phyloP scores from a whole-genome alignment of 140 eudicot genomes.

The Ambrosia hybrid region DNA sequence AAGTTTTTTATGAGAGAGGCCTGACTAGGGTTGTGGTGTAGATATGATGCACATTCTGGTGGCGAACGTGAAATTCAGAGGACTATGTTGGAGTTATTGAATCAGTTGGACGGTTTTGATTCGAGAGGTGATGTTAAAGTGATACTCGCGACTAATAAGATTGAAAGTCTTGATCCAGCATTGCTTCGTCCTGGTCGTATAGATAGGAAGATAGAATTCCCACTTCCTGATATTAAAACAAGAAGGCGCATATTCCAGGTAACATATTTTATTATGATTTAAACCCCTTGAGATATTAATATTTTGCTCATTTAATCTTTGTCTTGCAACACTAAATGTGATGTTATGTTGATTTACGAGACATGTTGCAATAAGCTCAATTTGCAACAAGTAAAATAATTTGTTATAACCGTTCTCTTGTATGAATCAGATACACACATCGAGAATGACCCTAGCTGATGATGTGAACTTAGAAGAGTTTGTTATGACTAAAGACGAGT shows the following conservation, averaged over 20 bases:
- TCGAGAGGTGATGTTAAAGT: slow-evolving; percentile 88
- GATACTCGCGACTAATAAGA: slow-evolving; percentile 73
- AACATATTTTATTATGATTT: not conserved
- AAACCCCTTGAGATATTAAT: too few relatives aligned
- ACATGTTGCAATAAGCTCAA: too few relatives aligned
- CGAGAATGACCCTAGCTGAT: slow-evolving; percentile 73
- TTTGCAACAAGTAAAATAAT: too few relatives aligned
- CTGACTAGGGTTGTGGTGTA: slow-evolving; percentile 17
- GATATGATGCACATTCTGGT: slow-evolving; percentile 89
- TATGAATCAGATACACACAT: slow-evolving; percentile 61
- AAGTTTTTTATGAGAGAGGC: not conserved
- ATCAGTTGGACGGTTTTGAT: slow-evolving; percentile 79
- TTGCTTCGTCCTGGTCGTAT: slow-evolving; percentile 89
- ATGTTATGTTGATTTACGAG: too few relatives aligned
- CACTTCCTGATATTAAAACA: slow-evolving; percentile 86
- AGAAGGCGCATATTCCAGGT: slow-evolving; percentile 84
- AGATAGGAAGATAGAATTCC: slow-evolving; percentile 85
- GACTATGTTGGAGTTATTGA: slow-evolving; percentile 71
- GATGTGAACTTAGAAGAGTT: slow-evolving; percentile 79
- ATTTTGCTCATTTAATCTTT: too few relatives aligned
- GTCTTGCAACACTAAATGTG: too few relatives aligned
- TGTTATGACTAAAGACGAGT: slow-evolving; percentile 80
- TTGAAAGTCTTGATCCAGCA: slow-evolving; percentile 80
- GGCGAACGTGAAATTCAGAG: slow-evolving; percentile 89
- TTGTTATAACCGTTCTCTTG: not conserved